Percentiles rank a stretch among this genome's conserved stretches.
Conservation (phyloP, 2,329 filamentous ascomycete species). For the Daldinia sp. region DNA sequence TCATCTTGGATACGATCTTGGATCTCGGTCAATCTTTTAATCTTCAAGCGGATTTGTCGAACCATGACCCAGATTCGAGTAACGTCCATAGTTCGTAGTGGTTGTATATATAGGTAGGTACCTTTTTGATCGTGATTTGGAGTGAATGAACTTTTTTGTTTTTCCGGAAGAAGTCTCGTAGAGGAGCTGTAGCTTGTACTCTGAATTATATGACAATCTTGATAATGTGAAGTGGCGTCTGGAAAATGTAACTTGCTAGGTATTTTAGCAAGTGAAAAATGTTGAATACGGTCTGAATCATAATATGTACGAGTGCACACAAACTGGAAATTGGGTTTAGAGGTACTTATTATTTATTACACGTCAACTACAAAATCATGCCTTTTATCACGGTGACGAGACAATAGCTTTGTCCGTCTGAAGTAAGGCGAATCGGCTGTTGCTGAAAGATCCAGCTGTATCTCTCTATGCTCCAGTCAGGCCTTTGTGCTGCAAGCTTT, state of each 20-base stretch:
- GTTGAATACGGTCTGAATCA: no score
- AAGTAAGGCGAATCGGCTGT: neutral
- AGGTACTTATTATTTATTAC: neutral
- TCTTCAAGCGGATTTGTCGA: neutral
- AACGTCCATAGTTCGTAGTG: neutral
- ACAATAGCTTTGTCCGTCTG: neutral
- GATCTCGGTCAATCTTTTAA: neutral
- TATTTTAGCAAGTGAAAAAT: no score
- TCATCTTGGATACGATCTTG: constrained; percentile 12
- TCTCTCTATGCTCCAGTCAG: neutral
- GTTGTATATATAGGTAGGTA: no score
- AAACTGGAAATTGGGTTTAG: neutral
- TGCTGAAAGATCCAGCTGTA: neutral
- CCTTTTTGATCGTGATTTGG: neutral
- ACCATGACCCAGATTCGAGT: neutral
- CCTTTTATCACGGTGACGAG: neutral
- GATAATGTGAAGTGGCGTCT: no score
- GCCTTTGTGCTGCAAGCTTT: neutral
- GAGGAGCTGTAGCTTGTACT: no score
- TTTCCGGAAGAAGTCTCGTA: neutral
- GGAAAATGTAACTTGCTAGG: no score
- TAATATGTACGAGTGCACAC: neutral
- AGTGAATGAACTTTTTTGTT: neutral
- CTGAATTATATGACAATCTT: no score
- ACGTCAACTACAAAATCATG: neutral